Percentiles rank a stretch among this genome's conserved stretches.
These are phyloP conservation scores for Tolypocladium inflatum DNA, from an alignment of 2,329 filamentous ascomycete genomes.

Conservation along the genomic window DNA sequence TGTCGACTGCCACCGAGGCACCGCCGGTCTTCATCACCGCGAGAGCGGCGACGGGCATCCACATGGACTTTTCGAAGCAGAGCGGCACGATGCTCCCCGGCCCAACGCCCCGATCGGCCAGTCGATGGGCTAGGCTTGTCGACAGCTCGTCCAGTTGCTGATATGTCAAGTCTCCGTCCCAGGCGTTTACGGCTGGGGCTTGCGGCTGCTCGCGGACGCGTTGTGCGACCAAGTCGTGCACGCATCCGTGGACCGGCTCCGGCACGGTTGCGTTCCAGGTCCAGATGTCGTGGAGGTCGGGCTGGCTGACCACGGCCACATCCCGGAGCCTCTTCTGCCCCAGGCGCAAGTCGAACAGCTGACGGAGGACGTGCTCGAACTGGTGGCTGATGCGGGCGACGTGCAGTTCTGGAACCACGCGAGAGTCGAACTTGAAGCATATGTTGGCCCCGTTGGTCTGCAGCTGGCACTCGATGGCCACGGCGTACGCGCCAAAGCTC, in stretches of 20 bases:
- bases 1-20: conserved; percentile 16
- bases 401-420: conserved; percentile 2
- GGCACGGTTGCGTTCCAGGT: conserved; percentile 9
- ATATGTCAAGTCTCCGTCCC: conserved; percentile 27
- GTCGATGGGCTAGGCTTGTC: conserved; percentile 4
- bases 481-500: neutral
- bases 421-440: conserved; percentile 4
- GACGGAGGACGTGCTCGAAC: conserved; percentile 5
- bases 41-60: conserved; percentile 11
- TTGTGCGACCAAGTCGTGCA: conserved; percentile 9
- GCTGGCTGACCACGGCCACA: conserved; percentile 2
- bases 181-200: conserved; percentile 10
- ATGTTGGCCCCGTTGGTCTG: neutral
- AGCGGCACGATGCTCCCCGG: conserved; percentile 13
- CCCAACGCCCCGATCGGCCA: conserved; percentile 12
- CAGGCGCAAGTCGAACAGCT: neutral
- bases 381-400: conserved; percentile 4
- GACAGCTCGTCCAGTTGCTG: conserved; percentile 18
- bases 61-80: conserved; percentile 14
- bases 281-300: conserved; percentile 11
- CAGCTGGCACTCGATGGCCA: conserved; percentile 1
- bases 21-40: conserved; percentile 12
- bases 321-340: neutral
- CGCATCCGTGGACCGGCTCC: conserved; percentile 5
- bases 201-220: conserved; percentile 6